Percentiles rank a stretch among this genome's conserved stretches.
These are phyloP conservation scores for Arachnomyces sp. DNA, from an alignment of 2,329 filamentous ascomycete species.

Conservation along the genomic window DNA sequence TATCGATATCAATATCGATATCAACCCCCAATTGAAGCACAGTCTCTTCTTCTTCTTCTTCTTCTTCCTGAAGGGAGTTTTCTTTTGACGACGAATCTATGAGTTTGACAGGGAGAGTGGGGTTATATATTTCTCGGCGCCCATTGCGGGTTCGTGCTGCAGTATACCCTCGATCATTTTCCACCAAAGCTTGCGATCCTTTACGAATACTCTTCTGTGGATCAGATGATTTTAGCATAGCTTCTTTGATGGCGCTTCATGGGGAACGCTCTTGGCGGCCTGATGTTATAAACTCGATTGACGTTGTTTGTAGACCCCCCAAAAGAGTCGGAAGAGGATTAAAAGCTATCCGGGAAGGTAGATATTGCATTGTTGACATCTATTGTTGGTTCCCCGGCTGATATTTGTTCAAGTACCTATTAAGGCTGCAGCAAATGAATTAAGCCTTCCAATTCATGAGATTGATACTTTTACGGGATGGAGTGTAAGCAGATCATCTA, in stretches of 20 bases:
- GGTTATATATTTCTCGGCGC: conserved; percentile 18
- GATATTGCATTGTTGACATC: conserved; percentile 21
- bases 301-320: conserved; percentile 74
- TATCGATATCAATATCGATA: too few species aligned
- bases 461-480: conserved; percentile 77
- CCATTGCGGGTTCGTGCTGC: conserved; percentile 7
- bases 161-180: conserved; percentile 16
- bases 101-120: conserved; percentile 3
- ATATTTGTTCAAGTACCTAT: conserved; percentile 58
- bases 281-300: conserved; percentile 62
- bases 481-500: conserved; percentile 48
- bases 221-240: conserved; percentile 82
- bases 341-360: conserved; percentile 61
- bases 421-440: conserved; percentile 53
- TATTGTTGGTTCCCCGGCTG: conserved; percentile 2
- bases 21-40: too few species aligned
- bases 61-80: too few species aligned
- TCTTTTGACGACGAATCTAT: too few species aligned
- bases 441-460: conserved; percentile 63
- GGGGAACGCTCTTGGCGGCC: conserved; percentile 48
- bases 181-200: conserved; percentile 42
- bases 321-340: conserved; percentile 71
- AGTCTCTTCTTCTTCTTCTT: too few species aligned
- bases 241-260: conserved; percentile 63
- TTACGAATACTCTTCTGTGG: conserved; percentile 89